Evolutionary conservation across 177 flowering plant genomes (phyloP), one percentile per base, ranked within the genome.

Genomic region (Vitis hybrid): DNA sequence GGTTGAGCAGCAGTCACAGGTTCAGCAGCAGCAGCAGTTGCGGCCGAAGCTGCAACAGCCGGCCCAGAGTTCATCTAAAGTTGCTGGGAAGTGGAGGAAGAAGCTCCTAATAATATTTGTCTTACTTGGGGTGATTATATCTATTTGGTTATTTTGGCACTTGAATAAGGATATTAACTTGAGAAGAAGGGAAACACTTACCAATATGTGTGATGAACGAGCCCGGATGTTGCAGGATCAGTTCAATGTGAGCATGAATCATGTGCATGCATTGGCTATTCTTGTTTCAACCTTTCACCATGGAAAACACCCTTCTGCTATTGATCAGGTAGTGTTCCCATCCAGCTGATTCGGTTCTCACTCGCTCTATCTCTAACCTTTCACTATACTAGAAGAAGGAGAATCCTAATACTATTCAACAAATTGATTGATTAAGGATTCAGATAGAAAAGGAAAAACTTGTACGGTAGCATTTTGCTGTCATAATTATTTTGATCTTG

Each of bases 221-320:
- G 96, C 98, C n/a, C 79, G 96, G 15, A 92, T 94, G 98, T 73
- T 94, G 78, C 98, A 94, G 72, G 98, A 94, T 78, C 97, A 91
- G 80, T 94, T 94, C 81, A 92, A 90, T 78, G 97, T 91, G 53
- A 92, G 98, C 84, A 76, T 92, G 89, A 92, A 94, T 72, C 98
- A 94, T 84, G 97, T 94, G 19, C 95, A 90, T 80, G 92, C 98
- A 13, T 76, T 94, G 78, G 93, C 98, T 50, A 85, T 92, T 71
- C 86, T 94, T 11, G 86, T 92, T 59, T 94, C 98, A 28, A 91
- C 97, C 2, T 94, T 94, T 76, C 92, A 92, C 81, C 93, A 92
- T 75, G 89, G 91, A 18, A 90, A 92, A 78, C 58, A 86, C 1
- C 98, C 97, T 62, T 87, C 98, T 64, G 93, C 97, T 19, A 89